Conservation (phyloP, 306 rosid species). For the Mimosa bimucronata region DNA sequence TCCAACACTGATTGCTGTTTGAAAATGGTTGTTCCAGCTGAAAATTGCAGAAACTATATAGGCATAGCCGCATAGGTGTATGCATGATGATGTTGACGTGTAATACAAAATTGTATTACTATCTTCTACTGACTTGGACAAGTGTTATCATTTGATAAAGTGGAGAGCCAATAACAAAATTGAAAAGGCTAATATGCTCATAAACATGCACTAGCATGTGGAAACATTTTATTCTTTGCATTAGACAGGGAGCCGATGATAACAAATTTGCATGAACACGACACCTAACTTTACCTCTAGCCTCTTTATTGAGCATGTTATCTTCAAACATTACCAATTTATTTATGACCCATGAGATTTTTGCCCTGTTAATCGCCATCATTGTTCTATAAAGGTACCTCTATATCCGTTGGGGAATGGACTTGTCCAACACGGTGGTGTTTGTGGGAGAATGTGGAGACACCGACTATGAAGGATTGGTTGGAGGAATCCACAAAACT, state of each 20-base stretch:
- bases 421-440: conserved; percentile 87
- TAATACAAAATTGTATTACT: background rate
- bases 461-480: conserved; percentile 90
- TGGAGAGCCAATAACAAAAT: background rate
- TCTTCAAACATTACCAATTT: background rate
- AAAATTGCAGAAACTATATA: background rate
- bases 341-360: conserved; percentile 39
- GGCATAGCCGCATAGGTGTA: background rate
- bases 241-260: background rate
- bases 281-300: conserved; percentile 13
- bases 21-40: background rate
- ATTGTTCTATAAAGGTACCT: conserved; percentile 66
- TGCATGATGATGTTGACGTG: background rate
- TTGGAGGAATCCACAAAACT: conserved; percentile 87
- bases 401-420: conserved; percentile 90
- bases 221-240: background rate
- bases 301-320: background rate
- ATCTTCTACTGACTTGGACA: background rate
- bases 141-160: background rate
- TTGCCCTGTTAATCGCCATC: conserved; percentile 31
- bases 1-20: conserved; percentile 1
- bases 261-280: conserved; percentile 13
- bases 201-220: background rate
- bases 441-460: conserved; percentile 94
- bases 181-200: background rate